Conservation (phyloP, 2,329 filamentous ascomycete species). For the Lecanicillium sp. region DNA sequence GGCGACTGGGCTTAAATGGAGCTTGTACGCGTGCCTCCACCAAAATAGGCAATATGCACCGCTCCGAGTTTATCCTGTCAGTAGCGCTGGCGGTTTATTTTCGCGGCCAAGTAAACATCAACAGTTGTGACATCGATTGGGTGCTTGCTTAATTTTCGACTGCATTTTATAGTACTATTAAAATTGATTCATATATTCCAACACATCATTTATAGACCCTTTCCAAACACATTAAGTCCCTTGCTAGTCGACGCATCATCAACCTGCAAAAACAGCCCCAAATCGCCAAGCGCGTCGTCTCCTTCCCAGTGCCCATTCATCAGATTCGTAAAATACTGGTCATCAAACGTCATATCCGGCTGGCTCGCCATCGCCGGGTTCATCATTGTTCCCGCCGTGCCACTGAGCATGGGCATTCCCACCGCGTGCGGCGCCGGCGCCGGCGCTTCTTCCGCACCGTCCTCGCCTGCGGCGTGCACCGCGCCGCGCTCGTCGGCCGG, state of each 20-base stretch:
- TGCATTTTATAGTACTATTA: too few relatives aligned
- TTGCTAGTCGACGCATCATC: not conserved
- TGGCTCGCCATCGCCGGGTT: not conserved
- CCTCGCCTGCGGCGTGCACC: not conserved
- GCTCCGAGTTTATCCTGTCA: too few relatives aligned
- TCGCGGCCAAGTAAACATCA: too few relatives aligned
- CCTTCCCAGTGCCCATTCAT: slow-evolving; percentile 27
- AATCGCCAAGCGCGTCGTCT: slow-evolving; percentile 25
- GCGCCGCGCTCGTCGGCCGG: slow-evolving; percentile 1
- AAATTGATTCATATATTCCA: too few relatives aligned
- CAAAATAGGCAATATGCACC: too few relatives aligned
- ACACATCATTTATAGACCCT: too few relatives aligned
- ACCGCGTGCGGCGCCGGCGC: not conserved
- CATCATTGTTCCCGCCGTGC: not conserved
- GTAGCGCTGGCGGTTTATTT: too few relatives aligned
- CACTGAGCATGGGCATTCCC: not conserved
- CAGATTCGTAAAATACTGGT: slow-evolving; percentile 26
- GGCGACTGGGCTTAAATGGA: too few relatives aligned
- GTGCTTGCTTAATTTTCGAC: too few relatives aligned
- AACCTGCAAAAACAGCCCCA: slow-evolving; percentile 21
- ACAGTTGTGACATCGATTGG: too few relatives aligned
- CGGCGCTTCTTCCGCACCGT: not conserved
- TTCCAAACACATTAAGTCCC: too few relatives aligned
- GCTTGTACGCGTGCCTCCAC: too few relatives aligned
- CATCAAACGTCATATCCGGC: slow-evolving; percentile 21